Evolutionary conservation across 306 rosid genomes (phyloP), one percentile per base, ranked within the genome.

Genomic region (Castanea mollissima): DNA sequence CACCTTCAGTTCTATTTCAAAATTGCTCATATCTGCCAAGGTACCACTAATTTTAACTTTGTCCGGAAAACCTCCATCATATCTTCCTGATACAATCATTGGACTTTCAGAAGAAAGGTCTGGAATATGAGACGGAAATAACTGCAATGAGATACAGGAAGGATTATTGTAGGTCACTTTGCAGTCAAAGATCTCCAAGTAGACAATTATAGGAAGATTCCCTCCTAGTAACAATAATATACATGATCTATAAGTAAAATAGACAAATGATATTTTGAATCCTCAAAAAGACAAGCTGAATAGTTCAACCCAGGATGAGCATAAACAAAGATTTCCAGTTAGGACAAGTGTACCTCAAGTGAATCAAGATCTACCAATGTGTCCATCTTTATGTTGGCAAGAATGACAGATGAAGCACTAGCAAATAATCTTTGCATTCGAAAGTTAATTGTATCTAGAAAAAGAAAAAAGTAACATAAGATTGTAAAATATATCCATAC

Each of bases 41-140:
- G 85, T 90, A 75, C 99, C 98, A 49, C 84, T 78, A 51, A 91
- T 87, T 87, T 86, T 84, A 57, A 95, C 62, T 25, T 78, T 73
- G 34, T 85, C 85, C 7, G 99, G 97, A 85, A 95, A 84, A 57
- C 79, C 74, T 82, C 99, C 97, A 76, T 85, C 84, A 70, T 86
- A 95, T 93, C 98, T 88, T 75, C 98, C 99, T 27, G 99, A 92
- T 82, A 95, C 58, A 51, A 95, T 87, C 86, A 95, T 83, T 21
- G 96, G 96, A 84, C 83, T 86, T 82, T 77, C 91, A 75, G 73
- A 82, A 58, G 96, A 90, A 80, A 95, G 91, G 89, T 95, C 98
- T 5, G 91, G 97, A 52, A 91, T 88, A 74, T 78, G 85, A 55
- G 71, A 73, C 32, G 98, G 99, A 88, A 84, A 89, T 76, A 89